Base-by-base conservation (phyloP, 371 early-diverging fungal genomes). In the Syncephalastrum monosporum region DNA sequence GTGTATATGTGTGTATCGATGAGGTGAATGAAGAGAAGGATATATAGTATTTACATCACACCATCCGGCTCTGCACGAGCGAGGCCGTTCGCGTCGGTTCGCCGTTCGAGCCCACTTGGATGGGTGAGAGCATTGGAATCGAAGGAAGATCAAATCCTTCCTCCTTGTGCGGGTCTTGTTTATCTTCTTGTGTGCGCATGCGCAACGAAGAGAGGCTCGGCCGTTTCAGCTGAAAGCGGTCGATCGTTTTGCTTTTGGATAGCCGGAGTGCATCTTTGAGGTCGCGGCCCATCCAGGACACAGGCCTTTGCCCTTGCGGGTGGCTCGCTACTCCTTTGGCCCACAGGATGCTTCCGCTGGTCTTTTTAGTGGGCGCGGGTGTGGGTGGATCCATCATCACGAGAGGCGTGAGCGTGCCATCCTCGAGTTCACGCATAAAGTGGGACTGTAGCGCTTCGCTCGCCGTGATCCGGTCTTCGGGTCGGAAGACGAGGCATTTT, bases 401-500 rank as follows among this genome's bases (percentile, higher is more conserved):
- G 50, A 23, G 23, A 14, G 50, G n/a, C 4, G 8, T 15, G 4
- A 49, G 25, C n/a, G n/a, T 46, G 2, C 23, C 47, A 46, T 46
- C 17, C 14, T 27, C 16, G 17, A 13, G 14, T 45, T 59, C 52
- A 12, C 14, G 12, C 17, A 59, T 52, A 47, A 52, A 59, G 5
- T 17, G 43, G 21, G 50, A 53, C 10, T 55, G 38, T 10, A 66
- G 50, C 19, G 66, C 61, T 3, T 66, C 55, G 16, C 42, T 33
- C 2, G 66, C 66, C n/a, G 50, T 44, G 21, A 66, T 33, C 15
- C 66, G 55, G n/a, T 60, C 41, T 5, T 13, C 15, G 4, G 66
- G 66, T 24, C 61, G 57, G 29, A 60, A 66, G 38, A 52, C 61
- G 14, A 66, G 56, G n/a, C 61, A 54, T n/a, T 58, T 57, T 15